Conservation (phyloP, 352 stramenopile genomes). For the Phytophthora pseudosyringae region DNA sequence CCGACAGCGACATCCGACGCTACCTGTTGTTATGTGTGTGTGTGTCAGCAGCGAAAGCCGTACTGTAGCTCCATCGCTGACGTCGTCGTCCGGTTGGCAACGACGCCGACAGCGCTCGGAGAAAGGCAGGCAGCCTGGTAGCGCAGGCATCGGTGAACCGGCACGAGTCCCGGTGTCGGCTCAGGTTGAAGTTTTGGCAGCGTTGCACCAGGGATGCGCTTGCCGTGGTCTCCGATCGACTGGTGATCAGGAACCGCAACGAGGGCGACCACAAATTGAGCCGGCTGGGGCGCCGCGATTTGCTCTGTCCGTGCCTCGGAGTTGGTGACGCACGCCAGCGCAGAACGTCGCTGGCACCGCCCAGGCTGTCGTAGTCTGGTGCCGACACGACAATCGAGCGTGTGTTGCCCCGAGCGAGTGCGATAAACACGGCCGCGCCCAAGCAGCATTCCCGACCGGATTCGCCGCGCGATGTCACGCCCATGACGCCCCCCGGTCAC, state of each 20-base stretch:
- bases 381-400: not conserved
- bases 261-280: not conserved
- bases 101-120: too few species aligned
- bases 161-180: not conserved
- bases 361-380: not conserved
- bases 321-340: conserved; percentile 1
- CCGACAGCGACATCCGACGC: not conserved
- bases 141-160: too few species aligned
- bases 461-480: conserved; percentile 26
- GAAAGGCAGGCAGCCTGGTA: too few species aligned
- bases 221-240: not conserved
- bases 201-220: conserved; percentile 8
- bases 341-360: not conserved
- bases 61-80: not conserved
- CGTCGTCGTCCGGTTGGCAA: not conserved
- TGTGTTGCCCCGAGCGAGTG: conserved; percentile 8
- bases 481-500: conserved; percentile 23
- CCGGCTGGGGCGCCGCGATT: not conserved
- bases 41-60: not conserved
- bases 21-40: conserved; percentile 7
- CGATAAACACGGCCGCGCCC: conserved; percentile 16
- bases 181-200: conserved; percentile 11
- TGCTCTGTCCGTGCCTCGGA: not conserved
- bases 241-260: not conserved
- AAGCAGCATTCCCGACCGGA: conserved; percentile 17